Evolutionary conservation across 345 rosid genomes (phyloP), one percentile per base, ranked within the genome.

Genomic region (Camelina hispida): DNA sequence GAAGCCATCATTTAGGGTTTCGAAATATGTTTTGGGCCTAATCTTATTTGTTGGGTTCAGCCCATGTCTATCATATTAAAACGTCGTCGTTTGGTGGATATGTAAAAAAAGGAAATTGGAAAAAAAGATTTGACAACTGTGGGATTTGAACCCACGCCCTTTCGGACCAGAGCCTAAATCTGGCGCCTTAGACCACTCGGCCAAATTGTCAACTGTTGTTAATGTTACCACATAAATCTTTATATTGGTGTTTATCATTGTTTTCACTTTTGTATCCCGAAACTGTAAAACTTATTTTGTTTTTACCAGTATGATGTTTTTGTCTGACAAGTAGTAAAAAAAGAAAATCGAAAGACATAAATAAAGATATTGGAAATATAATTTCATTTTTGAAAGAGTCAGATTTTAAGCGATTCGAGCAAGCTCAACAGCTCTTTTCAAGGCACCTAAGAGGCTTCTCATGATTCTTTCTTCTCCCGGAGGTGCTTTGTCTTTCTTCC

Each of bases 131-230:
- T 14, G 96, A 92, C 93, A 89, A 93, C 98, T 95, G 90, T 88
- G 98, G 93, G 90, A 92, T 90, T 95, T 90, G 97, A 95, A 93
- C 98, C 93, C 96, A 95, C 98, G 94, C 97, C 99, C 98, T 92
- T 89, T 83, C 98, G 91, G 96, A 92, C 94, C 91, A 90, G 96
- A 90, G 96, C 97, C 99, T 92, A 90, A 93, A 89, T 93, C 93
- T 90, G 97, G 93, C 97, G 97, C 93, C 96, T 91, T 92, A 88
- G 97, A 91, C 96, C 99, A 92, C 97, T 95, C 97, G 96, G 97
- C 97, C 93, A 92, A 95, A 94, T 93, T 89, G 88, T 89, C 90
- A n/a, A n/a, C n/a, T n/a, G n/a, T n/a, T n/a, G n/a, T n/a, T n/a
- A n/a, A n/a, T n/a, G n/a, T n/a, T n/a, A n/a, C n/a, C n/a, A n/a